Evolutionary conservation across 495 filamentous ascomycete genomes (phyloP), one percentile per base, ranked within the genome.

Genomic region (Chaetomium fimeti): DNA sequence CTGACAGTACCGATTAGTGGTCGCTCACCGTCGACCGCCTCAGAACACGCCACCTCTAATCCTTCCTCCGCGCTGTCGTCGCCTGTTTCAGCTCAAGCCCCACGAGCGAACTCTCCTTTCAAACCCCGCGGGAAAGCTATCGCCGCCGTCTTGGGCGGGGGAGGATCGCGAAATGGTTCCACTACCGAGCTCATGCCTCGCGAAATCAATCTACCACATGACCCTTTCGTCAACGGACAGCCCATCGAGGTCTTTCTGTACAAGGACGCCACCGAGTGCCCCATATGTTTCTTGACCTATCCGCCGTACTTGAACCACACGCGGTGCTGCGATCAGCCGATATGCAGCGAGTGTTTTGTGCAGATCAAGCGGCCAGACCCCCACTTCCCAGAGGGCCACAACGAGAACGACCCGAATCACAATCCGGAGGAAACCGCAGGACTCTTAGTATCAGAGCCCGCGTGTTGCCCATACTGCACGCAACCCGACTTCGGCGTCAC

Each of bases 331-430:
- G 93, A 96, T 70, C 94, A 98, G 72, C 83, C 91, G 7, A 98
- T 98, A 62, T 98, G 94, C 79, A 98, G 94, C 53, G 94, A 98
- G 78, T 98, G 94, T 74, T 98, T 98, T 69, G 95, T 98, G 11
- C 94, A 98, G 73, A 98, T 98, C 73, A 98, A 96, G 79, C 86
- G 94, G 27, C 91, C 93, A 11, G 94, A 98, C 69, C 94, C 94
- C 16, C 94, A 98, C 77, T 88, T 91, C 48, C 94, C 94, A 13
- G 94, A 98, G 74, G 91, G 96, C 58, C 86, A 89, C 66, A 82
- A 68, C 77, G 85, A 75, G 66, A 78, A 64, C 48, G 81, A 70
- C 68, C 76, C 66, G 53, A 78, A 70, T 62, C 77, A 64, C 56
- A 78, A 77, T 71, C 72, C 71, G 66, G 77, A 69, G 68, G 81